phyloP scores from a whole-genome alignment of 2,329 filamentous ascomycete genomes.

The Hypoxylon sp. region DNA sequence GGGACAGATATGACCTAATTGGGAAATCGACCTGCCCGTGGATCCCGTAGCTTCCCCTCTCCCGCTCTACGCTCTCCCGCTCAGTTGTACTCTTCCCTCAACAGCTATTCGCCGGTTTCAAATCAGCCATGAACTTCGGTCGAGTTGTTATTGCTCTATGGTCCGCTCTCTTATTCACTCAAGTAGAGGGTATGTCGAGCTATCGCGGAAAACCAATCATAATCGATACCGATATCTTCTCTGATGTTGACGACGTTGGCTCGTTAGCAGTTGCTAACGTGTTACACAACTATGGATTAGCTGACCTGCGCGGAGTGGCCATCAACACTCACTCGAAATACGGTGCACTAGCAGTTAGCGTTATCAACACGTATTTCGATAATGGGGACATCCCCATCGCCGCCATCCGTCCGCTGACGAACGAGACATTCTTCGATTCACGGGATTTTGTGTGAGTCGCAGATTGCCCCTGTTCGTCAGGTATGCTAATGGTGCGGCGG shows the following conservation, averaged over 20 bases:
- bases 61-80: slow-evolving; percentile 12
- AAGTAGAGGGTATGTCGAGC: not conserved
- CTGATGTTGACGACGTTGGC: slow-evolving; percentile 44
- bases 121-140: slow-evolving; percentile 17
- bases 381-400: slow-evolving; percentile 57
- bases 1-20: not conserved
- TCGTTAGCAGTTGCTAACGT: slow-evolving; percentile 40
- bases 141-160: not conserved
- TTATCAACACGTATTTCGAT: slow-evolving; percentile 60
- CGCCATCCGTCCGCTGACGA: slow-evolving; percentile 57
- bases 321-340: slow-evolving; percentile 40
- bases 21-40: not conserved
- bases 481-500: slow-evolving; percentile 3
- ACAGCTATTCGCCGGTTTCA: not conserved
- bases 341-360: slow-evolving; percentile 55
- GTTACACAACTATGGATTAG: slow-evolving; percentile 40
- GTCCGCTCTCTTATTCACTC: slow-evolving; percentile 3
- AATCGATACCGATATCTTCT: slow-evolving; percentile 44
- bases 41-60: slow-evolving; percentile 1
- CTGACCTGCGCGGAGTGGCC: slow-evolving; percentile 35
- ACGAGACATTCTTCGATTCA: slow-evolving; percentile 62
- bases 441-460: slow-evolving; percentile 51
- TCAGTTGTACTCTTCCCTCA: not conserved
- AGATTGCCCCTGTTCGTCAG: not conserved
- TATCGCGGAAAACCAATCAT: slow-evolving; percentile 31